Conservation (phyloP, 1,139 yeast genomes). For the Yamadazyma kanchanaburiensis region DNA sequence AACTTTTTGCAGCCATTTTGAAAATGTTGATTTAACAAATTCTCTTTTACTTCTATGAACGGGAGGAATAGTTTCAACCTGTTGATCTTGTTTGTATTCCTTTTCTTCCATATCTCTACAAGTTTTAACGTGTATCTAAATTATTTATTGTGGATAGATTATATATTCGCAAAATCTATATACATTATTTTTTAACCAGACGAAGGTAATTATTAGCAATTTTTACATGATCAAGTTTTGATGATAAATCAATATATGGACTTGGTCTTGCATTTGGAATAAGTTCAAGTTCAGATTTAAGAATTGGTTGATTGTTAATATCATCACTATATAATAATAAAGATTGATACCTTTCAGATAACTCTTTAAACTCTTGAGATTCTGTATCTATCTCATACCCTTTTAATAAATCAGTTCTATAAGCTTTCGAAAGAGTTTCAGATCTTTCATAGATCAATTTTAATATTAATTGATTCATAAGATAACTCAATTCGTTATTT, state of each 20-base stretch:
- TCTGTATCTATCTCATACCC: slow-evolving; percentile 37
- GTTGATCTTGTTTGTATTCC: too few relatives aligned
- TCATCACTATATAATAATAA: slow-evolving; percentile 15
- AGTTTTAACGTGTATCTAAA: neutral
- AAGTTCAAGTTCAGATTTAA: slow-evolving; percentile 2
- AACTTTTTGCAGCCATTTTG: neutral
- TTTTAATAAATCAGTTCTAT: slow-evolving; percentile 30
- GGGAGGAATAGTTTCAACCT: too few relatives aligned
- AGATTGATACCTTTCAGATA: slow-evolving; percentile 23
- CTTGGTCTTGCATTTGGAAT: slow-evolving; percentile 1
- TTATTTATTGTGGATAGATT: neutral
- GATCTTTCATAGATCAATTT: slow-evolving; percentile 63
- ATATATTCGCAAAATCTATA: too few relatives aligned
- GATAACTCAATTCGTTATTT: slow-evolving; percentile 59
- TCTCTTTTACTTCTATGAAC: too few relatives aligned
- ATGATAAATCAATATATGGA: slow-evolving; percentile 1
- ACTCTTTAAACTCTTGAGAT: slow-evolving; percentile 12
- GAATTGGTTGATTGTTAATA: slow-evolving; percentile 1
- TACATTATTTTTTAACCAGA: too few relatives aligned
- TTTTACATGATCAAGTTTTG: slow-evolving; percentile 5
- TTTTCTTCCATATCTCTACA: too few relatives aligned
- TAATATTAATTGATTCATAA: slow-evolving; percentile 58
- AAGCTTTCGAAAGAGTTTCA: slow-evolving; percentile 36
- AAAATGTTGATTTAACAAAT: neutral
- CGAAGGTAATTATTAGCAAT: slow-evolving; percentile 2